Conservation (phyloP, 2,329 filamentous ascomycete genomes). For the Aureobasidium lini region DNA sequence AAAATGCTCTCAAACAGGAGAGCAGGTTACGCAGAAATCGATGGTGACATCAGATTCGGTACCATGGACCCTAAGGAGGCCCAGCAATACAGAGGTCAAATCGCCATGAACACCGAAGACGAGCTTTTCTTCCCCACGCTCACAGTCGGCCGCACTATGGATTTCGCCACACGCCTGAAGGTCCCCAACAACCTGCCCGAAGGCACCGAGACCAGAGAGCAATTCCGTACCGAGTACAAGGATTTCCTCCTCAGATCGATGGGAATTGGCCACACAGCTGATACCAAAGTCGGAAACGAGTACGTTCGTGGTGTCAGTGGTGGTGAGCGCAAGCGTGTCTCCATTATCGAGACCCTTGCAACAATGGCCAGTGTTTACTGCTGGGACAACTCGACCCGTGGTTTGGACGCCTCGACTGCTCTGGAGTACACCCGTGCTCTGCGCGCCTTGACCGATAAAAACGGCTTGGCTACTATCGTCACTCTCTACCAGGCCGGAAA, state of each 20-base stretch:
- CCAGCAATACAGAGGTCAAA: conserved; percentile 38
- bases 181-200: conserved; percentile 37
- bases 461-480: conserved; percentile 53
- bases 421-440: conserved; percentile 51
- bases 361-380: conserved; percentile 53
- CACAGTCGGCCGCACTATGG: conserved; percentile 49
- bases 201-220: conserved; percentile 32
- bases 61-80: conserved; percentile 35
- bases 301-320: conserved; percentile 60
- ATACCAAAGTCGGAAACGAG: conserved; percentile 62
- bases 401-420: conserved; percentile 59
- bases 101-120: conserved; percentile 40
- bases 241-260: conserved; percentile 52
- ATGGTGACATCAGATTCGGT: conserved; percentile 45
- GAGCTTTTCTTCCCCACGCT: conserved; percentile 49
- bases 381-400: conserved; percentile 62
- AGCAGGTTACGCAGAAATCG: conserved; percentile 26
- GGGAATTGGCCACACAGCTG: conserved; percentile 50
- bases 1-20: conserved; percentile 62
- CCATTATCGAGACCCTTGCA: conserved; percentile 57
- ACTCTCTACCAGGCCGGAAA: conserved; percentile 65
- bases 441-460: conserved; percentile 56
- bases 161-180: conserved; percentile 47
- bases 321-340: conserved; percentile 62
- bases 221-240: conserved; percentile 40